Evolutionary conservation across 768 basidiomycete genomes (phyloP), one percentile per base, ranked within the genome.

Genomic region (Scleroderma bovista): DNA sequence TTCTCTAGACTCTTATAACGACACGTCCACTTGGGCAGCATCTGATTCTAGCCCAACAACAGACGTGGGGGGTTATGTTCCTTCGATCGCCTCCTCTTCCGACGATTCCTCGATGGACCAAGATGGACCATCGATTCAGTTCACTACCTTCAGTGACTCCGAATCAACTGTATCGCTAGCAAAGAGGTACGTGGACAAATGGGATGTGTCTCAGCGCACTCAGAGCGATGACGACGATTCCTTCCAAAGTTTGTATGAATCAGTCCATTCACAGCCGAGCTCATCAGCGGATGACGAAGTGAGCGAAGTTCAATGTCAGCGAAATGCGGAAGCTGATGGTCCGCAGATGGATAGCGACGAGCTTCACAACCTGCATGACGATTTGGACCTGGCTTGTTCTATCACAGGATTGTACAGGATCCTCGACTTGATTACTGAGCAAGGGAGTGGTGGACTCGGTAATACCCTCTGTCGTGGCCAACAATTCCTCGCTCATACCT

Each of bases 391-490:
- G 44, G 53, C 51, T 9, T 46, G 45, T 48, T 68, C 57, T 3
- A 64, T 81, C 55, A 62, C 65, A 42, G 76, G 74, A n/a, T 66
- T 80, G 67, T 79, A 74, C 60, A 71, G 77, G 6, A 68, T 82
- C 31, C 65, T 81, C 5, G 79, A 81, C 45, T 64, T 82, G 13
- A 74, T 80, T 52, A 71, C 62, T 11, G 81, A 82, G 51, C 65
- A 71, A 41, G 73, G 73, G 1, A 78, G 71, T 32, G 72, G 75
- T 4, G 78, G 79, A 1, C 67, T 80, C 6, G 81, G 81, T 79
- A 54, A 42, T 59, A 1, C 9, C 32, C 7, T 34, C 20, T 3
- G 12, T 22, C 10, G 22, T 6, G 12, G 10, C 36, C 24, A 9
- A 20, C 38, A 22, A 13, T 12, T 19, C 17, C 10, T 19, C 19